Evolutionary conservation across 1,284 basidiomycete species (phyloP), one percentile per base, ranked within the genome.

Genomic region (Phellinidium pouzarii): DNA sequence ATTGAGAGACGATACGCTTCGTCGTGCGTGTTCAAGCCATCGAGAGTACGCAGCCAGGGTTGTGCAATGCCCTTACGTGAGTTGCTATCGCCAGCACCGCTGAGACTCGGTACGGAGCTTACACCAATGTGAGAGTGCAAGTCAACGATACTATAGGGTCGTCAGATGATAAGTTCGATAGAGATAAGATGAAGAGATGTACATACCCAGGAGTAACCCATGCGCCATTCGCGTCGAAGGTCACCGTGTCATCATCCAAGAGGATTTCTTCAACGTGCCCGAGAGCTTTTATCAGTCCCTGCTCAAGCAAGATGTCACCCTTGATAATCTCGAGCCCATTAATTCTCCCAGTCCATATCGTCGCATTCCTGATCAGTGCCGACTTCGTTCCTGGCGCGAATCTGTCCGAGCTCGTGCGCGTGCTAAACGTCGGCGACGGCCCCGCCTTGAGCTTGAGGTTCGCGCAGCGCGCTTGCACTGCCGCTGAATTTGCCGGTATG

Each of bases 281-380:
- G 48, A 84, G 66, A 1, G 69, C 71, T 60, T 73, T 77, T 50
- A 86, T 67, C 22, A 84, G 68, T 5, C 82, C 83, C 40, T 75
- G 73, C 59, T 82, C 76, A 40, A 86, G 65, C 22, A 80, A 66
- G 42, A 85, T 64, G 59, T 83, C 54, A 14, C 80, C 84, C 25
- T 75, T 68, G 17, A 88, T 64, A 34, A 87, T 68, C 59, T 86
- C 79, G 17, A 75, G 77, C 4, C 82, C 84, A 48, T 82, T 78
- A 31, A 80, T 67, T 43, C 76, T 77, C 17, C 90, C 90, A 0
- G 87, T 91, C 76, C 91, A 90, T 17, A 95, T 75, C 0, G 80
- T 82, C 1, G 81, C 89, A 65, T 94, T 92, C 64, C 76, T 75
- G 59, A 94, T 83, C 60, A 85, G 71, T 5, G 82, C 81, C 3